Conservation (phyloP, 2,329 filamentous ascomycete species). For the Pseudopithomyces chartarum region DNA sequence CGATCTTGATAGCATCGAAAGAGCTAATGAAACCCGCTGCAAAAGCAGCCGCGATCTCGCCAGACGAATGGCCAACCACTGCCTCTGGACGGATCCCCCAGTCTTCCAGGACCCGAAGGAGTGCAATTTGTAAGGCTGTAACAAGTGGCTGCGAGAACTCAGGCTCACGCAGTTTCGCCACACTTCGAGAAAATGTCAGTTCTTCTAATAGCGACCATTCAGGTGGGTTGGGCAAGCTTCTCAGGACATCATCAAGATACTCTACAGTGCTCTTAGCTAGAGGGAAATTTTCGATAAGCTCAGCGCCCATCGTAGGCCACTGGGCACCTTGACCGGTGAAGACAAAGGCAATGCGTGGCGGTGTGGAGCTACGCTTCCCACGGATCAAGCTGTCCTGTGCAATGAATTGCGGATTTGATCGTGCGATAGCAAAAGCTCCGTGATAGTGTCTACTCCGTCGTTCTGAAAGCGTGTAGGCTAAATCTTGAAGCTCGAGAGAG, state of each 20-base stretch:
- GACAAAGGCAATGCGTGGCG: conserved; percentile 3
- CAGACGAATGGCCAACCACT: conserved; percentile 29
- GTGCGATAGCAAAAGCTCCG: not conserved
- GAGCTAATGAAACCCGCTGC: not conserved
- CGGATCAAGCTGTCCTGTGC: not conserved
- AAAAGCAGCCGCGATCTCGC: conserved; percentile 33
- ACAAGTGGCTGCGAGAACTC: conserved; percentile 25
- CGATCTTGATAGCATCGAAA: conserved; percentile 5
- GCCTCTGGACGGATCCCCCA: conserved; percentile 16
- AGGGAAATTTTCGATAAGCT: not conserved
- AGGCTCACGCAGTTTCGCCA: not conserved
- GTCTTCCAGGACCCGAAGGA: conserved; percentile 20
- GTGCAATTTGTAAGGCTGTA: conserved; percentile 25
- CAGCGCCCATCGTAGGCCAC: conserved; percentile 25
- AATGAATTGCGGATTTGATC: not conserved
- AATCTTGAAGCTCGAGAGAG: conserved; percentile 9
- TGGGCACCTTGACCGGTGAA: conserved; percentile 54
- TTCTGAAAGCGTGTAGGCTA: conserved; percentile 27
- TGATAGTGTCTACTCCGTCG: conserved; percentile 14
- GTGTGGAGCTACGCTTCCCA: no score
- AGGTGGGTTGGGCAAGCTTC: not conserved
- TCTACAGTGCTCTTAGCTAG: not conserved
- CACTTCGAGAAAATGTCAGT: not conserved
- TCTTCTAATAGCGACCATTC: not conserved
- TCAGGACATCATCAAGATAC: not conserved